Conservation (phyloP, 192 early-diverging fungal genomes). For the Coemansia sp. region DNA sequence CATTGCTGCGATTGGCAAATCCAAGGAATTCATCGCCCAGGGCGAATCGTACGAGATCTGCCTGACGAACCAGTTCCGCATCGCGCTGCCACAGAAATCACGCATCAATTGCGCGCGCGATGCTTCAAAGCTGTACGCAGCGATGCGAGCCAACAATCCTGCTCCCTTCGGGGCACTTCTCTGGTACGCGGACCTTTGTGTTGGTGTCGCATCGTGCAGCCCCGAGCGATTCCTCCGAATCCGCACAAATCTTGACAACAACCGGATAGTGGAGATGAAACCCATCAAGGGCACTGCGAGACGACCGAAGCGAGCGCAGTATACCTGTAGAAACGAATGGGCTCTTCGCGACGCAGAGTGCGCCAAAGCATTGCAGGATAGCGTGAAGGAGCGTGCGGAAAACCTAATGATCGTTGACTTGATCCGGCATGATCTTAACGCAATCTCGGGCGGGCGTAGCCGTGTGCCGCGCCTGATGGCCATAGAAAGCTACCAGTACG, state of each 20-base stretch:
- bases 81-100: background rate
- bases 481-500: slow-evolving; percentile 85
- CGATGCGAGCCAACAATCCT: slow-evolving; percentile 71
- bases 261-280: slow-evolving; percentile 79
- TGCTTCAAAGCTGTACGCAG: slow-evolving; percentile 13
- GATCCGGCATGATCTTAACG: slow-evolving; percentile 89
- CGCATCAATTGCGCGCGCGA: background rate
- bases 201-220: slow-evolving; percentile 58
- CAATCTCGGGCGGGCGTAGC: slow-evolving; percentile 67
- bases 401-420: slow-evolving; percentile 99
- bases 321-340: slow-evolving; percentile 13
- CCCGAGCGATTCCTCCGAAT: slow-evolving; percentile 83
- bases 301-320: slow-evolving; percentile 11
- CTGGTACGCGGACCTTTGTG: slow-evolving; percentile 42
- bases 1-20: slow-evolving; percentile 49
- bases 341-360: slow-evolving; percentile 17
- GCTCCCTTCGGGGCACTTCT: slow-evolving; percentile 85
- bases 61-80: slow-evolving; percentile 79
- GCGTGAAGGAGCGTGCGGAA: slow-evolving; percentile 91
- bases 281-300: slow-evolving; percentile 88
- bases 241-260: background rate
- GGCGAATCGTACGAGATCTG: slow-evolving; percentile 98
- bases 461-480: slow-evolving; percentile 80
- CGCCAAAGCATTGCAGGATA: slow-evolving; percentile 52
- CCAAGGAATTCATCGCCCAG: slow-evolving; percentile 64